These are phyloP conservation scores for Oldenlandia corymbosa DNA, from an alignment of 257 asterid species.

Conservation along the genomic window DNA sequence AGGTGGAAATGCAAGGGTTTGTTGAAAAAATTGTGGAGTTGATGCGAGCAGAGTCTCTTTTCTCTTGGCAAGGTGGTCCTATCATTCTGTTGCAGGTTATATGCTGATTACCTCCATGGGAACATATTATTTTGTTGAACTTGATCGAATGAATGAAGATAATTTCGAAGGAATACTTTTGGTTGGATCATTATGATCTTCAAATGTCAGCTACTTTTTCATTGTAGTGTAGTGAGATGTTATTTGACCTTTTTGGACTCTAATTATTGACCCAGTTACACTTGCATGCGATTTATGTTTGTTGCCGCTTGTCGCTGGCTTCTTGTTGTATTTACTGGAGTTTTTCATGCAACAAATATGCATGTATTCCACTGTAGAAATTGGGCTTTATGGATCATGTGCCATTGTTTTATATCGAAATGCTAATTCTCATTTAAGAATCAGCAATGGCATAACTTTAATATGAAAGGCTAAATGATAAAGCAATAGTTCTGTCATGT, in stretches of 20 bases:
- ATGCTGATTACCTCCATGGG: constrained; percentile 16
- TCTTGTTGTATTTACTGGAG: not conserved
- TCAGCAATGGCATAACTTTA: not conserved
- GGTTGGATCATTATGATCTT: not conserved
- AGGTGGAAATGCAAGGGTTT: constrained; percentile 93
- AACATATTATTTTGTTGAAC: constrained; percentile 2
- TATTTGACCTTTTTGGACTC: not conserved
- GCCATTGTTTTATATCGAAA: too few relatives aligned
- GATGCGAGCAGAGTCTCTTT: constrained; percentile 72
- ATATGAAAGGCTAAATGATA: not conserved
- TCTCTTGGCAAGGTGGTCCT: constrained; percentile 98
- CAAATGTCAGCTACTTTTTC: not conserved
- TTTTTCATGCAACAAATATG: not conserved
- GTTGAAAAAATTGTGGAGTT: constrained; percentile 79
- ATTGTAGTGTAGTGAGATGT: not conserved
- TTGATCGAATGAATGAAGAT: not conserved
- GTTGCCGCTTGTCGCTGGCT: not conserved
- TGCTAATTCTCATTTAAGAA: too few relatives aligned
- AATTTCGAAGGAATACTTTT: not conserved
- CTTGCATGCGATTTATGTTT: constrained; percentile 6
- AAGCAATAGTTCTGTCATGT: not conserved
- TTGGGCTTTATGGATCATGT: too few relatives aligned
- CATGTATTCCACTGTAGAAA: too few relatives aligned
- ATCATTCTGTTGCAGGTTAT: constrained; percentile 78
- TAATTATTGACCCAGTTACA: not conserved